These are phyloP conservation scores for Primulina eburnea DNA, from an alignment of 257 asterid genomes.

Conservation along the genomic window DNA sequence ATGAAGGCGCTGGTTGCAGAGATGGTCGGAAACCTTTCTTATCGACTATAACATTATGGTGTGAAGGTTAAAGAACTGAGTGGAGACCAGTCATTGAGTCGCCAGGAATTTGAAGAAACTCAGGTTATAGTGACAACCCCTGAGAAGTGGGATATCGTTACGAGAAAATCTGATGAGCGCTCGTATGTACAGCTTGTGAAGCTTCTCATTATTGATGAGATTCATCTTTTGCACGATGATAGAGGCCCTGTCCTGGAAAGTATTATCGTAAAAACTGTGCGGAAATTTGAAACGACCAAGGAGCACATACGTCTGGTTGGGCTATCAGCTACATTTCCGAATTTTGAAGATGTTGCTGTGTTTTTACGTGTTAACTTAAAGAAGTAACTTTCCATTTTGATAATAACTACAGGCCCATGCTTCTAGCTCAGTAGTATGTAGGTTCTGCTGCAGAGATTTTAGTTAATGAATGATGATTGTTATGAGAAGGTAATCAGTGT, in stretches of 20 bases:
- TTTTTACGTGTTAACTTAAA: not conserved
- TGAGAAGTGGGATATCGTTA: too few relatives aligned
- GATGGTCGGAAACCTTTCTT: slow-evolving; percentile 14
- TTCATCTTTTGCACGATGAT: slow-evolving; percentile 13
- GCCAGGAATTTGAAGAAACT: slow-evolving; percentile 13
- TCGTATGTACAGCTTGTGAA: too few relatives aligned
- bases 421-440: slow-evolving; percentile 12
- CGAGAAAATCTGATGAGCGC: too few relatives aligned
- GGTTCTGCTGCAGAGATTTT: slow-evolving; percentile 9
- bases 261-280: slow-evolving; percentile 13
- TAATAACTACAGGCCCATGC: slow-evolving; percentile 11
- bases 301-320: slow-evolving; percentile 16
- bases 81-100: slow-evolving; percentile 14
- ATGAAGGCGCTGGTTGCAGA: slow-evolving; percentile 17
- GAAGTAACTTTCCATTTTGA: slow-evolving; percentile 10
- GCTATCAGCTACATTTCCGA: not conserved
- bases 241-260: slow-evolving; percentile 18
- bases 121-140: slow-evolving; percentile 15
- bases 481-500: slow-evolving; percentile 14
- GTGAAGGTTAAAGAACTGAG: slow-evolving; percentile 16
- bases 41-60: slow-evolving; percentile 8
- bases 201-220: slow-evolving; percentile 4
- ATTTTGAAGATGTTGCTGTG: too few relatives aligned
- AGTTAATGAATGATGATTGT: slow-evolving; percentile 19
- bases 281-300: slow-evolving; percentile 13